These are phyloP conservation scores for Triglochin maritima DNA, from an alignment of 106 monocot species.

Conservation along the genomic window DNA sequence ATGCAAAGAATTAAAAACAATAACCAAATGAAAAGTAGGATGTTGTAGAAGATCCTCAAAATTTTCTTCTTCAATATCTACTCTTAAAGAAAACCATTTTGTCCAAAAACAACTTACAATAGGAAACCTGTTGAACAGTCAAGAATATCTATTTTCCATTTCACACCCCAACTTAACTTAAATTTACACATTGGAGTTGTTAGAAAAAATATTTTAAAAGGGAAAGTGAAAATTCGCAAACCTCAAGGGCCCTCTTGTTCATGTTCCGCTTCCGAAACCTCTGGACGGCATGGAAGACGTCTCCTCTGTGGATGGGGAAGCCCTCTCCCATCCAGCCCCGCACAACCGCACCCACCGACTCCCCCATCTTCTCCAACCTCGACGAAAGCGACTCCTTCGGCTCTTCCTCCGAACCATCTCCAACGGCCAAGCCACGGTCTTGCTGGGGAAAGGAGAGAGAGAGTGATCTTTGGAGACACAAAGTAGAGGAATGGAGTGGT, in stretches of 20 bases:
- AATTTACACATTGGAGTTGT: too few species aligned
- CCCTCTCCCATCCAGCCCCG: slow-evolving; percentile 94
- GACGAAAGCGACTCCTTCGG: slow-evolving; percentile 31
- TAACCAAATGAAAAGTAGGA: too few species aligned
- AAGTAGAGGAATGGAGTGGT: too few species aligned
- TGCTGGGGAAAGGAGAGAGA: background rate
- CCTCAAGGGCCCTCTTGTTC: slow-evolving; percentile 82
- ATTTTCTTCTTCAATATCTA: too few species aligned
- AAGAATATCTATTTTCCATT: too few species aligned
- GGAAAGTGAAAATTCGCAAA: slow-evolving; percentile 10
- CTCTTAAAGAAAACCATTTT: too few species aligned
- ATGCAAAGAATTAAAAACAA: too few species aligned
- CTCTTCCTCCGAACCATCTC: background rate
- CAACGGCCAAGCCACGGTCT: background rate
- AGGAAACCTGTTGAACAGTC: too few species aligned
- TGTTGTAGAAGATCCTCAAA: too few species aligned
- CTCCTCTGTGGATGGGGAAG: slow-evolving; percentile 47
- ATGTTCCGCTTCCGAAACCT: slow-evolving; percentile 58
- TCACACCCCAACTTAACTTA: too few species aligned
- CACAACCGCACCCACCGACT: slow-evolving; percentile 42
- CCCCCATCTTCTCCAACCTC: slow-evolving; percentile 63
- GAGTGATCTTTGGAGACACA: too few species aligned
- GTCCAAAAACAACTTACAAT: too few species aligned
- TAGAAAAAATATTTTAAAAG: background rate
- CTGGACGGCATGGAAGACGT: slow-evolving; percentile 77